These are phyloP conservation scores for Mycena floridula DNA, from an alignment of 768 basidiomycete species.

Conservation along the genomic window DNA sequence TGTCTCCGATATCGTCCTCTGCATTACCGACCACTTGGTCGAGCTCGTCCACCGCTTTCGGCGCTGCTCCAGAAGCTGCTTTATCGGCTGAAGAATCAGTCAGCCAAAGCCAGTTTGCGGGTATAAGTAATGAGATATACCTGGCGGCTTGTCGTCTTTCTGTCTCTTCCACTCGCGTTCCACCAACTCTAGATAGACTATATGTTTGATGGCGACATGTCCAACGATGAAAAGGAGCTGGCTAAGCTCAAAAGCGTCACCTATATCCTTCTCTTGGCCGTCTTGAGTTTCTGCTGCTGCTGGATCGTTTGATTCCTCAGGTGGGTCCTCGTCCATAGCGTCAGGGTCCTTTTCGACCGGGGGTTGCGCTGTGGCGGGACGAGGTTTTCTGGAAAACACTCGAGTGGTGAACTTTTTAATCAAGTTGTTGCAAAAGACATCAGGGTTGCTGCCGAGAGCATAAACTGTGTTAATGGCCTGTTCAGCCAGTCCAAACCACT, in stretches of 20 bases:
- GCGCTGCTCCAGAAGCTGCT: conserved; percentile 29
- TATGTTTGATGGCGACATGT: conserved; percentile 96
- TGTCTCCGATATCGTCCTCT: conserved; percentile 96
- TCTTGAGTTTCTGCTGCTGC: conserved; percentile 14
- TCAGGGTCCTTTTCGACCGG: conserved; percentile 33
- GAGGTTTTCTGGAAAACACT: conserved; percentile 49
- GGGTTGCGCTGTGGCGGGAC: conserved; percentile 16
- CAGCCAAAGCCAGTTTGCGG: no score
- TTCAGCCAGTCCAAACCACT: conserved; percentile 97
- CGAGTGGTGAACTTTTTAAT: conserved; percentile 75
- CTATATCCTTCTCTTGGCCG: conserved; percentile 44
- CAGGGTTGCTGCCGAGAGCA: conserved; percentile 89
- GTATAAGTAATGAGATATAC: conserved; percentile 35
- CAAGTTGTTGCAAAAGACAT: conserved; percentile 70
- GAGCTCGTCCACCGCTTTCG: conserved; percentile 78
- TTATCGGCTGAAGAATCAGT: conserved; percentile 51
- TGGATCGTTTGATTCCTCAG: conserved; percentile 19
- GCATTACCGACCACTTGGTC: conserved; percentile 97
- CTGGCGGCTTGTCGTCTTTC: conserved; percentile 82
- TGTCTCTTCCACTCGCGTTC: conserved; percentile 96
- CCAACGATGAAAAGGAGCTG: conserved; percentile 96
- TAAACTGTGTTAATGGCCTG: conserved; percentile 97
- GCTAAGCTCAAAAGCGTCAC: conserved; percentile 83
- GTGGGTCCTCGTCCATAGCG: conserved; percentile 51
- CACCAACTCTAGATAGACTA: conserved; percentile 91